Evolutionary conservation across 495 filamentous ascomycete genomes (phyloP).

Genomic region (Thermothielavioides terrestris): DNA sequence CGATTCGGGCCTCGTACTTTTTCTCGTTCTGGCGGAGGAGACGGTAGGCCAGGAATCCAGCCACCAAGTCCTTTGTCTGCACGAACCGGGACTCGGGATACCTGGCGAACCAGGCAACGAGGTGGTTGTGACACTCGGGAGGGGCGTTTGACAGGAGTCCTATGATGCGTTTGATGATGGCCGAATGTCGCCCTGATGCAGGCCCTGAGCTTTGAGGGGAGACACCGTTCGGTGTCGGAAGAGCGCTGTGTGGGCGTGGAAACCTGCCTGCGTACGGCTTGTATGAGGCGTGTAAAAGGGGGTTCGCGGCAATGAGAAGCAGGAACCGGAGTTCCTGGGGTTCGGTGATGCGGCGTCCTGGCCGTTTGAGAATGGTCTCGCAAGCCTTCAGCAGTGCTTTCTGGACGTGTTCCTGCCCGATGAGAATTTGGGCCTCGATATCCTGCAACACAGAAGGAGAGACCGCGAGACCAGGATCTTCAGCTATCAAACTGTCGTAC

Average conservation of each 20-base stretch:
- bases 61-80: conserved; percentile 63
- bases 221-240: conserved; percentile 3
- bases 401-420: conserved; percentile 60
- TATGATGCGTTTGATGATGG: conserved; percentile 77
- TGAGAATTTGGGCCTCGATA: conserved; percentile 53
- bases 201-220: conserved; percentile 19
- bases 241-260: conserved; percentile 15
- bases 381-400: conserved; percentile 69
- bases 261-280: conserved; percentile 30
- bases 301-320: conserved; percentile 78
- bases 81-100: conserved; percentile 62
- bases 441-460: conserved; percentile 32
- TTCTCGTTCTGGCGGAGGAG: conserved; percentile 65
- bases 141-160: conserved; percentile 71
- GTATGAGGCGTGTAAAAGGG: conserved; percentile 50
- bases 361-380: conserved; percentile 79
- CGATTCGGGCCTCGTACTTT: conserved; percentile 47
- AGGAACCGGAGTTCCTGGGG: conserved; percentile 72
- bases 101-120: conserved; percentile 80
- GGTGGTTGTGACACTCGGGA: conserved; percentile 66
- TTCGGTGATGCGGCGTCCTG: conserved; percentile 58
- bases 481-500: conserved; percentile 41
- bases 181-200: conserved; percentile 55
- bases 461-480: conserved; percentile 14
- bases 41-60: conserved; percentile 76